phyloP scores from a whole-genome alignment of 371 early-diverging fungal genomes.

The Gilbertella persicaria region DNA sequence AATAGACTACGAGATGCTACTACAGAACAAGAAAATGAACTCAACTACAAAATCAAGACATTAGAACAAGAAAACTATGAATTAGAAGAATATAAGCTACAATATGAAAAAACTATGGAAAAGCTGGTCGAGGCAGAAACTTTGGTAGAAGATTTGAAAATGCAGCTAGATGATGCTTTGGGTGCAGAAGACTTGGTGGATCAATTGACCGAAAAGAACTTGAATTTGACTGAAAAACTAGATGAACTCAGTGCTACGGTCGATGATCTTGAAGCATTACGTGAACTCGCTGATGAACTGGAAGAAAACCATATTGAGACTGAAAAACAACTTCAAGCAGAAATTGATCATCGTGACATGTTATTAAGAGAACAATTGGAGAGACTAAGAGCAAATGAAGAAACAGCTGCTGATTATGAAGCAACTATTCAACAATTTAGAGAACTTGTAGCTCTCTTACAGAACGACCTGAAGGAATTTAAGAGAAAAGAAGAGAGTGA shows the following conservation, averaged over 20 bases:
- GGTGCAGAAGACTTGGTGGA: slow-evolving; percentile 84
- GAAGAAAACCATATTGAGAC: slow-evolving; percentile 89
- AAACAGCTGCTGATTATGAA: slow-evolving; percentile 84
- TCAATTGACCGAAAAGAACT: slow-evolving; percentile 77
- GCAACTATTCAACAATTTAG: slow-evolving; percentile 85
- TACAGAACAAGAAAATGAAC: slow-evolving; percentile 71
- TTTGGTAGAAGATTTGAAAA: slow-evolving; percentile 82
- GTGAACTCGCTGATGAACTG: slow-evolving; percentile 89
- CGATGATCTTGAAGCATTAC: slow-evolving; percentile 89
- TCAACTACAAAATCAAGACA: slow-evolving; percentile 61
- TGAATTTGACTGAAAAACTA: slow-evolving; percentile 69
- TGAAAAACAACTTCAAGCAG: slow-evolving; percentile 81
- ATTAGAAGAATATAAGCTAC: slow-evolving; percentile 56
- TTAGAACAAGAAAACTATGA: slow-evolving; percentile 72
- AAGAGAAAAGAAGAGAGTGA: slow-evolving; percentile 64
- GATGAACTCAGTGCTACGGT: slow-evolving; percentile 78
- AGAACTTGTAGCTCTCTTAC: slow-evolving; percentile 76
- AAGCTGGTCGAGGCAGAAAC: slow-evolving; percentile 61
- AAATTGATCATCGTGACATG: slow-evolving; percentile 79
- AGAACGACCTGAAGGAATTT: slow-evolving; percentile 71
- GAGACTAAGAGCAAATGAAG: slow-evolving; percentile 69
- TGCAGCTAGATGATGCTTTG: slow-evolving; percentile 78
- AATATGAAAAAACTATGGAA: slow-evolving; percentile 59
- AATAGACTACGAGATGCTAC: slow-evolving; percentile 79
- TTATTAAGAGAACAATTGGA: slow-evolving; percentile 64